Evolutionary conservation across 371 early-diverging fungal genomes (phyloP).

Genomic region (Circinella umbellata): DNA sequence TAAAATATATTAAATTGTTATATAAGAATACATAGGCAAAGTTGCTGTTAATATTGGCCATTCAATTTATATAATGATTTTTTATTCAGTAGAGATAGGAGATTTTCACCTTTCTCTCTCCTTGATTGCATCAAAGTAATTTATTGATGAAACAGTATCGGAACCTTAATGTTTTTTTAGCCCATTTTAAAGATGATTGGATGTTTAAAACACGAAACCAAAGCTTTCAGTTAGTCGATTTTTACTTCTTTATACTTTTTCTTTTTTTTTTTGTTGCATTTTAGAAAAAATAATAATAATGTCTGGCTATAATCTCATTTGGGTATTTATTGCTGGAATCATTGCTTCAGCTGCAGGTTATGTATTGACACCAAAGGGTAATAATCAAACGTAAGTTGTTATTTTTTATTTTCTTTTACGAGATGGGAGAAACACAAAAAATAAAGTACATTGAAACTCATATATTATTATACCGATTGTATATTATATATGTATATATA

Average conservation of each 20-base stretch:
- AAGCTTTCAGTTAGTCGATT: background rate
- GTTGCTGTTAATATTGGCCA: too few relatives aligned
- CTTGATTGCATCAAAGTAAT: background rate
- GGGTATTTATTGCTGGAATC: conserved; percentile 52
- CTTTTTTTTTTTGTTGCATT: background rate
- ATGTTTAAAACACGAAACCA: background rate
- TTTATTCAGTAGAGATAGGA: too few relatives aligned
- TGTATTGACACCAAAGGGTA: conserved; percentile 60
- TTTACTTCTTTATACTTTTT: background rate
- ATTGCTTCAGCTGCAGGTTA: conserved; percentile 50
- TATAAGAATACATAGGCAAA: too few relatives aligned
- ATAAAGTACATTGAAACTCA: conserved; percentile 3
- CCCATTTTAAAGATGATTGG: background rate
- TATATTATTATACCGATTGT: too few relatives aligned
- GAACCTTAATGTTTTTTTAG: conserved; percentile 4
- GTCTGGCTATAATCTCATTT: conserved; percentile 63
- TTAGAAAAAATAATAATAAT: conserved; percentile 25
- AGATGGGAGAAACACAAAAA: background rate
- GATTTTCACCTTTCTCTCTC: background rate
- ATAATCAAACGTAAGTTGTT: conserved; percentile 62
- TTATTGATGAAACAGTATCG: background rate
- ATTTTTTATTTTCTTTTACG: too few relatives aligned
- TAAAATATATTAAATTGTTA: too few relatives aligned
- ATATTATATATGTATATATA: conserved; percentile 15
- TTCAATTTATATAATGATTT: too few relatives aligned